Conservation (phyloP, 106 monocot species). For the Dioscorea alata region DNA sequence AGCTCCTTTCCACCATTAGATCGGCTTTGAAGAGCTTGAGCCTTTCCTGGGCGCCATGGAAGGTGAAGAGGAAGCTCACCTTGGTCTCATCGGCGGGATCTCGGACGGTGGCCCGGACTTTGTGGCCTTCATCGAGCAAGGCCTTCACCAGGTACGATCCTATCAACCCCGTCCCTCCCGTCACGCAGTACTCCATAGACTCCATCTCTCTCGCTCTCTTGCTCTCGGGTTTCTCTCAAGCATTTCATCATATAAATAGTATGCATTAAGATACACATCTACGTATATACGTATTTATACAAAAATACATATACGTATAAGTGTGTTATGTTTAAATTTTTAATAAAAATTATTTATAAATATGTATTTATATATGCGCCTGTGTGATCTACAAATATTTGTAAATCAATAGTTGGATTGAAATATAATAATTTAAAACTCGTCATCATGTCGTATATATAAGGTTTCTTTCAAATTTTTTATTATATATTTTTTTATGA, state of each 20-base stretch:
- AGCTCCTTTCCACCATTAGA: constrained; percentile 71
- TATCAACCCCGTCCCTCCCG: constrained; percentile 88
- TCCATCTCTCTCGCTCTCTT: background rate
- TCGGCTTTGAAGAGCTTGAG: constrained; percentile 71
- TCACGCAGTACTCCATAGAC: constrained; percentile 82
- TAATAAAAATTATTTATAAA: too few relatives aligned
- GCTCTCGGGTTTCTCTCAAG: too few relatives aligned
- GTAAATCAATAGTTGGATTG: too few relatives aligned
- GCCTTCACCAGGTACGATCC: constrained; percentile 56
- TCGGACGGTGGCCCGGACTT: constrained; percentile 78
- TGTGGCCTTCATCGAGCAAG: constrained; percentile 61
- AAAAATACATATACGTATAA: too few relatives aligned
- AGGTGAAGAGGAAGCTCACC: constrained; percentile 56
- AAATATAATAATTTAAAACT: too few relatives aligned
- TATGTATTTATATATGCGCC: too few relatives aligned
- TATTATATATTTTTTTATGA: too few relatives aligned
- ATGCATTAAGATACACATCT: background rate
- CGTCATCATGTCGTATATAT: too few relatives aligned
- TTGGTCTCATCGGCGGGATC: constrained; percentile 72
- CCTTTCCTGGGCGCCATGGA: constrained; percentile 74
- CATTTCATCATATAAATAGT: background rate
- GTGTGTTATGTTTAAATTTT: too few relatives aligned
- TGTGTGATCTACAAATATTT: too few relatives aligned
- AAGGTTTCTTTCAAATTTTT: too few relatives aligned
- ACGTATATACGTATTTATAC: too few relatives aligned